Percentiles rank a stretch among this genome's conserved stretches.
These are phyloP conservation scores for Ophiorrhiza pumila DNA, from an alignment of 257 asterid species.

Conservation along the genomic window DNA sequence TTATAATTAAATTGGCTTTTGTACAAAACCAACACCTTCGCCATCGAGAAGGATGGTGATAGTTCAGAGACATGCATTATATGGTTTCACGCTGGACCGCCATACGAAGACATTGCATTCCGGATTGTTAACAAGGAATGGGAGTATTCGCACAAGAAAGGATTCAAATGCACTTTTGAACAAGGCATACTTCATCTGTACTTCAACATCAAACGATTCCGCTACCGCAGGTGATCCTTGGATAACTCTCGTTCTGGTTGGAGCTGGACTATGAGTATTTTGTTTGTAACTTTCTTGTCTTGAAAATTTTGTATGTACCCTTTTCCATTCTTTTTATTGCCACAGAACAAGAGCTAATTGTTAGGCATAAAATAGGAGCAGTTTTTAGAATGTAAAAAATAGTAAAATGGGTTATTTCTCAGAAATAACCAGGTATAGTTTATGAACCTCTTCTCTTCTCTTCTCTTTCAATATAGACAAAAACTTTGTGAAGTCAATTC, in stretches of 20 bases:
- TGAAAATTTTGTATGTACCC: neutral
- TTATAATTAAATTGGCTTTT: no score
- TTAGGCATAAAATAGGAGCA: no score
- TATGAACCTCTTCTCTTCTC: no score
- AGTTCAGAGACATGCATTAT: conserved; percentile 77
- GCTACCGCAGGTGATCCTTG: conserved; percentile 63
- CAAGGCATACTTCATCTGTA: conserved; percentile 73
- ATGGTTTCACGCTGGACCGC: conserved; percentile 82
- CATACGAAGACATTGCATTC: conserved; percentile 85
- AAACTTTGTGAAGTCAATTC: no score
- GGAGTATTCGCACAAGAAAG: conserved; percentile 90
- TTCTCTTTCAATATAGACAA: no score
- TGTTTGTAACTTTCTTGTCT: neutral
- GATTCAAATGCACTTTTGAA: conserved; percentile 78
- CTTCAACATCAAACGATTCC: conserved; percentile 77
- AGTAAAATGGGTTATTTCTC: no score
- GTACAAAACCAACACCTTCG: no score
- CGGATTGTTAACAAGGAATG: conserved; percentile 88
- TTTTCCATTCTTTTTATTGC: neutral
- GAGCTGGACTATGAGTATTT: neutral
- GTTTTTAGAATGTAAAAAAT: no score
- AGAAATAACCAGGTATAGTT: no score
- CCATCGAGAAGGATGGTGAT: conserved; percentile 77
- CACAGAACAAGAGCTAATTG: neutral
- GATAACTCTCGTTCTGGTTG: neutral